Percentiles rank a stretch among this genome's conserved stretches.
These are phyloP conservation scores for Iris pallida DNA, from an alignment of 116 monocot species.

Conservation along the genomic window DNA sequence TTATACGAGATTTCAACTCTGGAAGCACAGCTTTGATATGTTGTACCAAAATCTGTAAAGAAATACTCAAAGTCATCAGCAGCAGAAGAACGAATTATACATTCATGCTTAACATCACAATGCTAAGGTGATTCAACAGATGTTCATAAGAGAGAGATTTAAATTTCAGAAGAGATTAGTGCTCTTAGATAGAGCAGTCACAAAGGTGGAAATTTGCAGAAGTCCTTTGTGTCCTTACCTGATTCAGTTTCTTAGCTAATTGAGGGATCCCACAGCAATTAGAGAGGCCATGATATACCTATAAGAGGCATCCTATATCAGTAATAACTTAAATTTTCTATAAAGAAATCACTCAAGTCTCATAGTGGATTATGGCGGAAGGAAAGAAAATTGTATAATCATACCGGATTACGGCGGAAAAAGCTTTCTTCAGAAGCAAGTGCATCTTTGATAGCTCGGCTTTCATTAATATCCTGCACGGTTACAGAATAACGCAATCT, in stretches of 20 bases:
- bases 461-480: constrained; percentile 59
- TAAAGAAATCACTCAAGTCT: neutral
- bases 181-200: neutral
- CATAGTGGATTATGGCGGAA: neutral
- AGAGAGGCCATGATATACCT: constrained; percentile 90
- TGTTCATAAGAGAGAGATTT: neutral
- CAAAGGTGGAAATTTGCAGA: neutral
- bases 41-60: constrained; percentile 85
- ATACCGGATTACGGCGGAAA: constrained; percentile 62
- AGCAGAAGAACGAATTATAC: neutral
- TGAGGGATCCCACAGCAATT: constrained; percentile 90
- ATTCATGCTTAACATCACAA: neutral
- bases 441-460: constrained; percentile 72
- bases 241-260: constrained; percentile 95
- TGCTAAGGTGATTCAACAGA: too few relatives aligned
- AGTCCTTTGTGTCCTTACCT: constrained; percentile 34
- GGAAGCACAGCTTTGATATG: constrained; percentile 91
- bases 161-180: neutral
- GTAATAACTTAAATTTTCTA: neutral
- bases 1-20: constrained; percentile 85
- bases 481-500: constrained; percentile 4
- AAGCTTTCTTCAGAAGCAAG: constrained; percentile 62
- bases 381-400: constrained; percentile 7
- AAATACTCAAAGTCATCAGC: neutral
- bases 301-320: constrained; percentile 7